Percentiles rank a stretch among this genome's conserved stretches.
Evolutionary conservation across 768 basidiomycete genomes (phyloP).

Genomic region (Kwoniella sp.): DNA sequence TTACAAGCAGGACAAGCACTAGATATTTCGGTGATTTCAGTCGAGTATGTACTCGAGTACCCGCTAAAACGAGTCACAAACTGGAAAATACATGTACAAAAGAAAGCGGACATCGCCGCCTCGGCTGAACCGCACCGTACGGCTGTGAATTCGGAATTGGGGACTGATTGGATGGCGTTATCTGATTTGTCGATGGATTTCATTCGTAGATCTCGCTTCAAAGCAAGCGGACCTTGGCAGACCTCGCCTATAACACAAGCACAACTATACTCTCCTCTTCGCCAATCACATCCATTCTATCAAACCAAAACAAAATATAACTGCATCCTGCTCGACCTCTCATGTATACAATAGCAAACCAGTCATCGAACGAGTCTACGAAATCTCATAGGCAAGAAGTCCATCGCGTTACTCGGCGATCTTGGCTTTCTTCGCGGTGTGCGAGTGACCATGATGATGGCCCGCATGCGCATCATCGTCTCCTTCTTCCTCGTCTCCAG

Average conservation of each 20-base stretch:
- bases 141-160: too few relatives aligned
- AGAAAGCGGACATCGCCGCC: neutral
- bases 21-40: slow-evolving; percentile 1
- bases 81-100: neutral
- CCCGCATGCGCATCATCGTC: slow-evolving; percentile 12
- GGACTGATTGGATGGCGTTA: neutral
- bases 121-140: neutral
- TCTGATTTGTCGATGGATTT: neutral
- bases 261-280: too few relatives aligned
- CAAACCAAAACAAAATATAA: too few relatives aligned
- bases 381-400: too few relatives aligned
- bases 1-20: neutral
- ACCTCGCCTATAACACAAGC: too few relatives aligned
- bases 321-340: too few relatives aligned
- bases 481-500: slow-evolving; percentile 15
- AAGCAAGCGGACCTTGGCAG: too few relatives aligned
- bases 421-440: slow-evolving; percentile 14
- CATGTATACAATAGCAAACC: too few relatives aligned
- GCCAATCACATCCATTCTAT: too few relatives aligned
- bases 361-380: too few relatives aligned
- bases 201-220: too few relatives aligned
- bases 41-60: too few relatives aligned
- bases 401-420: neutral
- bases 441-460: slow-evolving; percentile 22
- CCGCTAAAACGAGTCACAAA: neutral